Conservation (phyloP, 2,329 filamentous ascomycete genomes). For the Calonectria ilicicola region DNA sequence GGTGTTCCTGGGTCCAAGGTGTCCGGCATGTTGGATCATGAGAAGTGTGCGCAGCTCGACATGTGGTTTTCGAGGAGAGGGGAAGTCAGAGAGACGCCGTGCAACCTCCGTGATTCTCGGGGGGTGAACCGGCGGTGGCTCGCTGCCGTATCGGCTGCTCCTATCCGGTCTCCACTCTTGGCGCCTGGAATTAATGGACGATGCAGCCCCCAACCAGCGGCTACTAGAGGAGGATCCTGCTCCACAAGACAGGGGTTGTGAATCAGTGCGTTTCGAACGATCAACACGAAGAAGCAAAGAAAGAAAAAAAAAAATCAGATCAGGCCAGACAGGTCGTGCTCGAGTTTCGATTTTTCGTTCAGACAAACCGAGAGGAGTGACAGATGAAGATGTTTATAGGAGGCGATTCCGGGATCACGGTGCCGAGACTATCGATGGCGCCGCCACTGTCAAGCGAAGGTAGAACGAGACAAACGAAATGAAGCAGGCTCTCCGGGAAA, state of each 20-base stretch:
- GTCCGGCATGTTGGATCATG: conserved; percentile 43
- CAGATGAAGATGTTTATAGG: conserved; percentile 3
- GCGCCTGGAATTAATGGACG: conserved; percentile 25
- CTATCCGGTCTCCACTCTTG: conserved; percentile 43
- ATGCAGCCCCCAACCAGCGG: conserved; percentile 16
- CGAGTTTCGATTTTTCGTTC: background rate
- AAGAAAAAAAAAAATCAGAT: conserved; percentile 2
- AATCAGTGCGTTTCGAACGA: conserved; percentile 14
- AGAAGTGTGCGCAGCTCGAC: background rate
- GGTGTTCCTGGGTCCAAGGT: conserved; percentile 42
- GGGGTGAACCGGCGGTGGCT: conserved; percentile 34
- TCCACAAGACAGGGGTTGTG: conserved; percentile 17
- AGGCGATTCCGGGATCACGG: conserved; percentile 2
- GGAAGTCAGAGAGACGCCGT: conserved; percentile 30
- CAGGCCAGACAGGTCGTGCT: background rate
- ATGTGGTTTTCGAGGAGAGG: conserved; percentile 12
- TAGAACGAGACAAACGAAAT: conserved; percentile 31
- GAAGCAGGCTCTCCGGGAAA: conserved; percentile 28
- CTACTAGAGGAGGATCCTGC: conserved; percentile 1
- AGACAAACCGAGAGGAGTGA: background rate
- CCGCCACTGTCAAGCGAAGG: conserved; percentile 32
- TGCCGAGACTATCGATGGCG: conserved; percentile 16
- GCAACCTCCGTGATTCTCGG: conserved; percentile 40
- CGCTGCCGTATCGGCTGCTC: conserved; percentile 40
- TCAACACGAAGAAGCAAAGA: background rate